Evolutionary conservation across 2,329 filamentous ascomycete species (phyloP), one percentile per base, ranked within the genome.

Genomic region (Hirsutella minnesotensis): DNA sequence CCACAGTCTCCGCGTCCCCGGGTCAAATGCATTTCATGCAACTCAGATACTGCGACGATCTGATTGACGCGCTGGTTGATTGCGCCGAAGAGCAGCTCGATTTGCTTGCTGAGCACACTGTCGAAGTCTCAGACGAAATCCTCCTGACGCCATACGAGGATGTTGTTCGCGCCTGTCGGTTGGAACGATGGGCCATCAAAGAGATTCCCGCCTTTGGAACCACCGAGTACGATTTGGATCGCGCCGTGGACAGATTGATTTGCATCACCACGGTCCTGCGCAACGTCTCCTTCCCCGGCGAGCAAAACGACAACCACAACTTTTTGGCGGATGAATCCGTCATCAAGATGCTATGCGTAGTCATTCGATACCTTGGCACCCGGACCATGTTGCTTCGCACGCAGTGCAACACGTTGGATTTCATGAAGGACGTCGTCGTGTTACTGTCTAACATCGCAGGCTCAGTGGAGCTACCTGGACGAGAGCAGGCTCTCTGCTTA

Each of bases 341-440:
- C 16, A 73, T 95, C 55, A 87, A 85, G 52, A 87, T 95, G 54
- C 67, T 95, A 9, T 87, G 86, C 45, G 81, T 81, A 38, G 77
- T 89, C 4, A 88, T 96, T 48, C 75, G 88, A 46, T 86, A 92
- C 51, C 72, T 96, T 13, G 92, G 90, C 24, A 95, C 89, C 4
- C 82, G 88, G 13, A 87, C 87, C 52, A 86, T 90, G 73, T 73
- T 96, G 24, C 67, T 96, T 35, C 79, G 87, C 33, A 86, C 81
- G 3, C 76, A 92, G 50, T 72, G 76, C 55, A 95, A 95, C 62
- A 92, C 85, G 0, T 69, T 95, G 50, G 92, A 98, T 61, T 90
- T 96, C 54, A 94, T 95, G 86, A 98, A 98, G 64, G 92, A 98
- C 60, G 70, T 88, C 24, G 78, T 96, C 45, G 82, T 87, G 15